A percentile compares a stretch with the other conserved stretches of the same genome.
phyloP scores from a whole-genome alignment of 768 basidiomycete genomes.

The Asterophora lycoperdoides region DNA sequence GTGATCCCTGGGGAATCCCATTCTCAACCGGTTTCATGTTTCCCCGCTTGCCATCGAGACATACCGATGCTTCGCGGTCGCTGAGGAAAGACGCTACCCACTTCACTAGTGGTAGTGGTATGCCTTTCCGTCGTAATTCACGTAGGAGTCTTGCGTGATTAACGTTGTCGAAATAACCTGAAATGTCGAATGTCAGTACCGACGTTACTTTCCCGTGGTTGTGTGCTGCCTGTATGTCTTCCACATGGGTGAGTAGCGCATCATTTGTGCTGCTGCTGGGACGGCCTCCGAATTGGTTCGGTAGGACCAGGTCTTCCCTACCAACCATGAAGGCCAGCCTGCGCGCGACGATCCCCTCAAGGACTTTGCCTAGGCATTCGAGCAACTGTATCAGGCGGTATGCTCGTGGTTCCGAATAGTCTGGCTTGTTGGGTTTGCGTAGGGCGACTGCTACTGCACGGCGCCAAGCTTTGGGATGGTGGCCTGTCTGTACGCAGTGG shows the following conservation, averaged over 20 bases:
- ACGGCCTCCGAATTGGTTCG: no score
- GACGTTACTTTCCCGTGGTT: constrained; percentile 19
- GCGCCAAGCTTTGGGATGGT: constrained; percentile 21
- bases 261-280: no score
- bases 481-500: no score
- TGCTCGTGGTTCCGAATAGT: no score
- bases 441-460: constrained; percentile 28
- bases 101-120: constrained; percentile 21
- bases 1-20: no score
- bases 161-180: constrained; percentile 27
- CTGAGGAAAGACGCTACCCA: constrained; percentile 20
- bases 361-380: no score
- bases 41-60: constrained; percentile 18
- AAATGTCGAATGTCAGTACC: constrained; percentile 26
- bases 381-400: constrained; percentile 33
- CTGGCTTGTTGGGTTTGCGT: constrained; percentile 32
- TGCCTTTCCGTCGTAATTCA: constrained; percentile 16
- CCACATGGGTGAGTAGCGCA: no score
- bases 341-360: constrained; percentile 24
- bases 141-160: constrained; percentile 21
- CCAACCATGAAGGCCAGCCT: constrained; percentile 21
- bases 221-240: no score
- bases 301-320: constrained; percentile 20
- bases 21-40: constrained; percentile 22
- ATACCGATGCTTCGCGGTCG: no score